These are phyloP conservation scores for Apostasia ramifera DNA, from an alignment of 106 monocot species.

Conservation along the genomic window DNA sequence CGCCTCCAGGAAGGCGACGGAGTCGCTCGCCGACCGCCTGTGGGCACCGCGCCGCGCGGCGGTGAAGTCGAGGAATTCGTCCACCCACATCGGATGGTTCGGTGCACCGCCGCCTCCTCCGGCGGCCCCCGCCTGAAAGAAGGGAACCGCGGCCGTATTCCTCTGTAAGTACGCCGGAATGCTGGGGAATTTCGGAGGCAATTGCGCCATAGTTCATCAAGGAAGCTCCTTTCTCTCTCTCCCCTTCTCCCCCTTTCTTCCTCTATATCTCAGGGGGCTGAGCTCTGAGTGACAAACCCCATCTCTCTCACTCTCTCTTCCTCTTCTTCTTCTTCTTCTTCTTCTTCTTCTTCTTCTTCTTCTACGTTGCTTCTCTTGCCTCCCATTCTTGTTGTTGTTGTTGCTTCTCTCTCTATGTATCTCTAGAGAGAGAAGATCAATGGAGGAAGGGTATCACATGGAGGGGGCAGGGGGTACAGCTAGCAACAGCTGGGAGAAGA, in stretches of 20 bases:
- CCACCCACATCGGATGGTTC: constrained; percentile 37
- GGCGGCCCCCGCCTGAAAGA: neutral
- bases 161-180: constrained; percentile 12
- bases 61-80: constrained; percentile 79
- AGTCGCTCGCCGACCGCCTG: constrained; percentile 59
- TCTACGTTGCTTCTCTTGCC: neutral
- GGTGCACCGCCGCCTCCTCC: neutral
- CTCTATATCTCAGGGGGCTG: neutral
- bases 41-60: constrained; percentile 43
- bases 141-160: constrained; percentile 5
- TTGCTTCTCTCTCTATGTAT: neutral
- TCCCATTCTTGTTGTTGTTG: neutral
- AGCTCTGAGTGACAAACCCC: too few relatives aligned
- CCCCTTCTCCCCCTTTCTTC: neutral
- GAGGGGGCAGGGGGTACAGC: neutral
- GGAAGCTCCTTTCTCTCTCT: neutral
- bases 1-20: constrained; percentile 49
- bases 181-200: constrained; percentile 59
- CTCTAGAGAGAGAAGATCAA: neutral
- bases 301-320: too few relatives aligned
- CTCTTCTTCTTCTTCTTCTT: neutral
- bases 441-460: neutral
- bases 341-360: too few relatives aligned
- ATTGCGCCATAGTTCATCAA: constrained; percentile 38
- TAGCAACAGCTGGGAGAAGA: constrained; percentile 6